Base-by-base conservation (phyloP, 2,329 filamentous ascomycete species). In the Pseudopyrenochaeta lycopersici region DNA sequence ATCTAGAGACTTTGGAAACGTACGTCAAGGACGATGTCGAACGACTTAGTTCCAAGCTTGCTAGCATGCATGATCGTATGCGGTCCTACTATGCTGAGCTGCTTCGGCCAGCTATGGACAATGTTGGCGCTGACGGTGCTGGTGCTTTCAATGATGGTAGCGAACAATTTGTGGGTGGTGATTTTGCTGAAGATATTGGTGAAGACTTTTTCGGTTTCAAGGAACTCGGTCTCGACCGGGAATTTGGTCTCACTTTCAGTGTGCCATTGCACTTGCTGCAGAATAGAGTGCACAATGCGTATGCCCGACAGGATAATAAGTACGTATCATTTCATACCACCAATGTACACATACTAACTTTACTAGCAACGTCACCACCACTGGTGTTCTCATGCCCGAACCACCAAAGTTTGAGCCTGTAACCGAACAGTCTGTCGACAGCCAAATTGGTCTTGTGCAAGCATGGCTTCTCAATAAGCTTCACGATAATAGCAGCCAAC, bases 151-250 rank as follows among this genome's bases (percentile, higher is more conserved):
- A 96, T 58, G 95, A 99, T 67, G 94, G 93, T 61, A 97, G 92
- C 75, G 95, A 99, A 61, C 95, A 98, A 72, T 99, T 98, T 66
- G 88, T 97, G 42, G 92, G 91, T 40, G 95, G 95, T 57, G 95
- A 99, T 76, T 99, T 99, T 74, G 95, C 95, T 0, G 95, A 97
- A 73, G 95, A 99, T 66, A 90, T 99, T 11, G 94, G 93, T 56
- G 95, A 99, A 80, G 95, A 99, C 78, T 99, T 97, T 84, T 99
- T 99, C 70, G 95, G 95, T 23, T 98, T 99, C 85, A 93, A 92
- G 72, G 93, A 96, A 55, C 85, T 99, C 40, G 95, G 95, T 38
- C 84, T 99, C 52, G 92, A 97, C 68, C 89, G 88, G 65, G 95
- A 99, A 73, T 90, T 98, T 72, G 93, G 93, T 15, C 89, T 94